phyloP scores from a whole-genome alignment of 192 early-diverging fungal genomes.

The Lobulomyces angularis region DNA sequence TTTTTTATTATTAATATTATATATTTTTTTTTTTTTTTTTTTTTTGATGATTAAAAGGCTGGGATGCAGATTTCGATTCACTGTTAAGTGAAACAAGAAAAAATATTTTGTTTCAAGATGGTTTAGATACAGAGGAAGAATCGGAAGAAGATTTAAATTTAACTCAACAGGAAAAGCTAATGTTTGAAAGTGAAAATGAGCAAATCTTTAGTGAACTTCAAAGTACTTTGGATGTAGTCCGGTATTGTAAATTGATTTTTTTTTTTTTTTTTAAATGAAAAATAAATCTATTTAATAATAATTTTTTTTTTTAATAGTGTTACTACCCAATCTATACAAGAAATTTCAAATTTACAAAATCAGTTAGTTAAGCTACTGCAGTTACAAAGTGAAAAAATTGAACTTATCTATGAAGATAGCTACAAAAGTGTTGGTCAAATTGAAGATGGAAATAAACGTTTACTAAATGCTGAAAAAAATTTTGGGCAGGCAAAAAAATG shows the following conservation, averaged over 20 bases:
- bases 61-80: no score
- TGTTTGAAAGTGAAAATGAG: constrained; percentile 28
- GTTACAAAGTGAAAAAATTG: constrained; percentile 21
- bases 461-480: constrained; percentile 14
- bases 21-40: no score
- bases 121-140: no score
- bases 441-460: constrained; percentile 16
- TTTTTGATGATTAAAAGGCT: no score
- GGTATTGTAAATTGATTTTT: constrained; percentile 10
- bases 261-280: background rate
- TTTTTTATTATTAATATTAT: no score
- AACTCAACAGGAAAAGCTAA: constrained; percentile 11
- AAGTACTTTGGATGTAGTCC: constrained; percentile 26
- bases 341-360: constrained; percentile 20
- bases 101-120: no score
- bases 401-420: constrained; percentile 24
- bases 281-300: background rate
- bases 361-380: constrained; percentile 22
- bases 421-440: constrained; percentile 18
- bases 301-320: constrained; percentile 1
- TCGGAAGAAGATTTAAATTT: constrained; percentile 18
- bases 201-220: constrained; percentile 17
- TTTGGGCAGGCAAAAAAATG: constrained; percentile 23
- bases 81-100: no score
- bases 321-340: constrained; percentile 22